phyloP scores from a whole-genome alignment of 2,329 filamentous ascomycete genomes.

The Colletotrichum filicis region DNA sequence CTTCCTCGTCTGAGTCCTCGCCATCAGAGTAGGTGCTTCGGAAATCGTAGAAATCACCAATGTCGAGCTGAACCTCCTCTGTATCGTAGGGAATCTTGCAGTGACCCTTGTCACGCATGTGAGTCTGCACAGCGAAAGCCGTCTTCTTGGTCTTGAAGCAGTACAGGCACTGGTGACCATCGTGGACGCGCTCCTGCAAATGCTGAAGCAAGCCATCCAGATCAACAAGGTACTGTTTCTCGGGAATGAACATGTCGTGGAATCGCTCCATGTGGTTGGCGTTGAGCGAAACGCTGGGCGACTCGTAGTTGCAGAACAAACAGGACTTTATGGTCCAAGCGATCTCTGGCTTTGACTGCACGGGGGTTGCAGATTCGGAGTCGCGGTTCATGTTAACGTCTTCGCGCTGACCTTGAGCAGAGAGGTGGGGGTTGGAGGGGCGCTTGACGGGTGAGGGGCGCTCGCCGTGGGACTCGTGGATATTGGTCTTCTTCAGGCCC shows the following conservation, averaged over 20 bases:
- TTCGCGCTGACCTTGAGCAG: slow-evolving; percentile 54
- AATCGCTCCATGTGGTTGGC: slow-evolving; percentile 89
- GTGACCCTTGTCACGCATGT: slow-evolving; percentile 97
- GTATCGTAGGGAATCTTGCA: slow-evolving; percentile 95
- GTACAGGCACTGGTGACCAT: slow-evolving; percentile 85
- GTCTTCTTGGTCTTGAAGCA: slow-evolving; percentile 87
- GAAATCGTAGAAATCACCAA: slow-evolving; percentile 98
- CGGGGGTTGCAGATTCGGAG: slow-evolving; percentile 55
- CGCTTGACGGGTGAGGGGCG: slow-evolving; percentile 63
- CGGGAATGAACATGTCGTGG: slow-evolving; percentile 96
- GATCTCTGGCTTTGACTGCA: slow-evolving; percentile 47
- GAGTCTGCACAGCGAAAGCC: slow-evolving; percentile 85
- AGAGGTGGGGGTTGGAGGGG: slow-evolving; percentile 62
- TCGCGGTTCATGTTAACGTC: slow-evolving; percentile 51
- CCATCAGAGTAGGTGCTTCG: slow-evolving; percentile 92
- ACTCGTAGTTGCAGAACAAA: slow-evolving; percentile 92
- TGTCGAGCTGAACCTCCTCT: slow-evolving; percentile 90
- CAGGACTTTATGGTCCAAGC: slow-evolving; percentile 67
- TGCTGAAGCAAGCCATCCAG: slow-evolving; percentile 83
- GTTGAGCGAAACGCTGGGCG: slow-evolving; percentile 80
- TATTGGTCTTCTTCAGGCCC: slow-evolving; percentile 78
- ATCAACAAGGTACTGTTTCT: slow-evolving; percentile 85
- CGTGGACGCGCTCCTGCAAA: slow-evolving; percentile 82
- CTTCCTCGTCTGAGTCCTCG: slow-evolving; percentile 70
- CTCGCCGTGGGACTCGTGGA: slow-evolving; percentile 59